A percentile compares a stretch with the other conserved stretches of the same genome.
Conservation (phyloP, 345 rosid species). For the Rhizophora mangle region DNA sequence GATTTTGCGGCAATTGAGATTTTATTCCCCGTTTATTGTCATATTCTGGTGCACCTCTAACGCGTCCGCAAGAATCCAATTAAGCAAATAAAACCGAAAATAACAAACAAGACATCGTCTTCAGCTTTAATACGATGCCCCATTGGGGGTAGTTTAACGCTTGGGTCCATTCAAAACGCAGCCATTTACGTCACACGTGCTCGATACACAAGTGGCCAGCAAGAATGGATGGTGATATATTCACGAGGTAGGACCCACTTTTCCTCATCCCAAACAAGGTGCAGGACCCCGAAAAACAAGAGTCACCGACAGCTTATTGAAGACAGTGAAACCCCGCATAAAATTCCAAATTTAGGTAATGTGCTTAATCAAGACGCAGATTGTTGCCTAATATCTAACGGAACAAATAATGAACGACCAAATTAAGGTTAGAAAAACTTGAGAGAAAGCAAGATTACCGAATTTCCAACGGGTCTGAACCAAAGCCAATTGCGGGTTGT, state of each 20-base stretch:
- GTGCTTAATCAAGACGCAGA: not conserved
- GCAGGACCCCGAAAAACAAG: slow-evolving; percentile 4
- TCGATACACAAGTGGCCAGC: slow-evolving; percentile 6
- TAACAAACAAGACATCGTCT: not conserved
- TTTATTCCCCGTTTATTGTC: no score
- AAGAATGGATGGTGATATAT: slow-evolving; percentile 5
- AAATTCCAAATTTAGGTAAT: not conserved
- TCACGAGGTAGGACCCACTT: slow-evolving; percentile 23
- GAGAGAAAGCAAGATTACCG: slow-evolving; percentile 45
- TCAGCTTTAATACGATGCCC: not conserved
- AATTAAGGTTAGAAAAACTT: not conserved
- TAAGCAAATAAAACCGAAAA: slow-evolving; percentile 3
- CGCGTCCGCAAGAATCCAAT: not conserved
- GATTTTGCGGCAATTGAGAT: no score
- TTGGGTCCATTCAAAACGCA: not conserved
- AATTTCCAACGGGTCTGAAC: slow-evolving; percentile 99
- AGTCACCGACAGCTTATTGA: slow-evolving; percentile 62
- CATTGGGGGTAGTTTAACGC: not conserved
- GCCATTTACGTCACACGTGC: slow-evolving; percentile 20
- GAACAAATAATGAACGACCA: not conserved
- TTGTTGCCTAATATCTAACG: not conserved
- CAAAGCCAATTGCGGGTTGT: slow-evolving; percentile 72
- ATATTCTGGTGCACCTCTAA: not conserved
- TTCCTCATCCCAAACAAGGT: slow-evolving; percentile 5
- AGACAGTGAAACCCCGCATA: slow-evolving; percentile 4